These are phyloP conservation scores for Colletotrichum tropicale DNA, from an alignment of 2,329 filamentous ascomycete genomes.

Conservation along the genomic window DNA sequence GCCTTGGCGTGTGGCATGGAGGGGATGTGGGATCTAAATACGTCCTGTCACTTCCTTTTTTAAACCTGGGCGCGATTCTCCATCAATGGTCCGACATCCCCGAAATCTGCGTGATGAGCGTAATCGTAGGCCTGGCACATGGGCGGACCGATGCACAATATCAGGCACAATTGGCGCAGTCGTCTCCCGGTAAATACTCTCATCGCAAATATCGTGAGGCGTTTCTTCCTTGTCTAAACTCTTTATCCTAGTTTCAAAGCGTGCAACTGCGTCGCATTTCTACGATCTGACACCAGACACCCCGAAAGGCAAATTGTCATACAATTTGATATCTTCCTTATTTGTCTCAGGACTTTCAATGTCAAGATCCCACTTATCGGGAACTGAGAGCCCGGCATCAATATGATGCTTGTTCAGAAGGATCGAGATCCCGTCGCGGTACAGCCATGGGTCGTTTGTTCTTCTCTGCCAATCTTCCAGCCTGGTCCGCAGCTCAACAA, in stretches of 20 bases:
- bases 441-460: background rate
- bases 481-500: background rate
- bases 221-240: background rate
- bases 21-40: background rate
- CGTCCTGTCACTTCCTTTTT: rapidly evolving
- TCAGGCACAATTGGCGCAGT: background rate
- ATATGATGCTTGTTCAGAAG: background rate
- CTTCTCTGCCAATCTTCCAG: background rate
- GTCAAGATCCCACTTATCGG: background rate
- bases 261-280: background rate
- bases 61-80: background rate
- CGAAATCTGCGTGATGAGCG: background rate
- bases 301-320: background rate
- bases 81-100: background rate
- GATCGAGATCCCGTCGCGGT: background rate
- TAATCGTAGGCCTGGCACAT: background rate
- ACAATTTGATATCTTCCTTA: background rate
- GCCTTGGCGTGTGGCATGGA: background rate
- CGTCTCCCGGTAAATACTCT: background rate
- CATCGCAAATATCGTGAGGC: background rate
- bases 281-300: background rate
- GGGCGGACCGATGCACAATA: background rate
- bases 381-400: background rate
- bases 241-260: background rate
- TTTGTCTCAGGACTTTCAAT: background rate